These are phyloP conservation scores for Solanum pennellii DNA, from an alignment of 257 asterid species.

Conservation along the genomic window DNA sequence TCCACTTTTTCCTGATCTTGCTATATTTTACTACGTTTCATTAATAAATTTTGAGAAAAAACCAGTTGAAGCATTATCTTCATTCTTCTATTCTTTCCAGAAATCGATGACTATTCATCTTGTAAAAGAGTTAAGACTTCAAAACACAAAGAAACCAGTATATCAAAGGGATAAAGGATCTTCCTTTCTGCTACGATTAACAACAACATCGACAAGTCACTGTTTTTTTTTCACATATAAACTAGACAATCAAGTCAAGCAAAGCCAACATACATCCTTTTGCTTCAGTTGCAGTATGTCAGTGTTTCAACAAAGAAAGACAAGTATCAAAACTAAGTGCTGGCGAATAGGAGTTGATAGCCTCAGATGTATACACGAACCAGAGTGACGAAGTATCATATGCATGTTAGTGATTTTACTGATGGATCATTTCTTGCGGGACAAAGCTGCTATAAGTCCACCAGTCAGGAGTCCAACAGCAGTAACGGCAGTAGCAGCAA, in stretches of 20 bases:
- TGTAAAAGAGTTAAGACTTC: background rate
- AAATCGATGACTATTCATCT: too few species aligned
- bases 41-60: too few species aligned
- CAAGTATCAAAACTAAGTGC: background rate
- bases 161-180: background rate
- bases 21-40: too few species aligned
- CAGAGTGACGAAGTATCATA: background rate
- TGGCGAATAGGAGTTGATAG: background rate
- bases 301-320: background rate
- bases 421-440: constrained; percentile 6
- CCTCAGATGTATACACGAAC: background rate
- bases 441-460: constrained; percentile 5
- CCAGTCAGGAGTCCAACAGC: constrained; percentile 11
- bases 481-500: constrained; percentile 12
- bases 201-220: background rate
- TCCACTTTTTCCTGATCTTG: too few species aligned
- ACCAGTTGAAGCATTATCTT: too few species aligned
- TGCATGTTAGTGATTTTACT: background rate
- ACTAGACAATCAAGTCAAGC: background rate
- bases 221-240: background rate
- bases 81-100: too few species aligned
- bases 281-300: background rate
- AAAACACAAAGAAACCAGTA: background rate
- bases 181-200: background rate
- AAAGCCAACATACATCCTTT: background rate